Conservation (phyloP, 2,329 filamentous ascomycete genomes). For the Arthroderma sp. region DNA sequence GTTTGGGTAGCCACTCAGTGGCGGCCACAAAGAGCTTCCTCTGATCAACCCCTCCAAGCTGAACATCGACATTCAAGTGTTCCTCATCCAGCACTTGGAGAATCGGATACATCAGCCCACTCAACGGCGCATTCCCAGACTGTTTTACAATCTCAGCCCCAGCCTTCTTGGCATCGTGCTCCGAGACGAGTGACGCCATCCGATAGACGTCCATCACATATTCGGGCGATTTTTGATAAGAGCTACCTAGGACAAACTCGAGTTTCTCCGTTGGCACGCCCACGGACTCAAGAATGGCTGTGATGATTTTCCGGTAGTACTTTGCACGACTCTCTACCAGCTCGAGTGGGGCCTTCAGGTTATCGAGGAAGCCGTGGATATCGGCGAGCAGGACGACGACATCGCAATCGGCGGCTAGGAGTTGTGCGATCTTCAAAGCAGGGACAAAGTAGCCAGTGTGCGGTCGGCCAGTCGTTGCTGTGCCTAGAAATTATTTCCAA, state of each 20-base stretch:
- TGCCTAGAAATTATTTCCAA: constrained; percentile 36
- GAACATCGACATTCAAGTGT: constrained; percentile 73
- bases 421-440: constrained; percentile 71
- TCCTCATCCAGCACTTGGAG: constrained; percentile 88
- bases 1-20: constrained; percentile 67
- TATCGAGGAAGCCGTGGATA: constrained; percentile 40
- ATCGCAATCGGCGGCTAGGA: constrained; percentile 67
- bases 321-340: constrained; percentile 62
- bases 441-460: constrained; percentile 81
- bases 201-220: constrained; percentile 88
- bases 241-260: constrained; percentile 62
- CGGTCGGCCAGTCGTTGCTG: constrained; percentile 67
- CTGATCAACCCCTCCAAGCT: constrained; percentile 78
- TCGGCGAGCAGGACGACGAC: constrained; percentile 60
- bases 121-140: constrained; percentile 59
- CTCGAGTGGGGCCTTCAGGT: constrained; percentile 65
- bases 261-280: constrained; percentile 62
- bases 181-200: constrained; percentile 54
- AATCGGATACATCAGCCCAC: constrained; percentile 67
- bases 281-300: constrained; percentile 54
- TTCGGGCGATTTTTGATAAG: constrained; percentile 51
- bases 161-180: constrained; percentile 77
- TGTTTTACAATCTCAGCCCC: constrained; percentile 94
- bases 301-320: constrained; percentile 66
- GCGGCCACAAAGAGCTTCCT: constrained; percentile 80